phyloP scores from a whole-genome alignment of 75 land plant genomes.

The Isoetes taiwanensis region DNA sequence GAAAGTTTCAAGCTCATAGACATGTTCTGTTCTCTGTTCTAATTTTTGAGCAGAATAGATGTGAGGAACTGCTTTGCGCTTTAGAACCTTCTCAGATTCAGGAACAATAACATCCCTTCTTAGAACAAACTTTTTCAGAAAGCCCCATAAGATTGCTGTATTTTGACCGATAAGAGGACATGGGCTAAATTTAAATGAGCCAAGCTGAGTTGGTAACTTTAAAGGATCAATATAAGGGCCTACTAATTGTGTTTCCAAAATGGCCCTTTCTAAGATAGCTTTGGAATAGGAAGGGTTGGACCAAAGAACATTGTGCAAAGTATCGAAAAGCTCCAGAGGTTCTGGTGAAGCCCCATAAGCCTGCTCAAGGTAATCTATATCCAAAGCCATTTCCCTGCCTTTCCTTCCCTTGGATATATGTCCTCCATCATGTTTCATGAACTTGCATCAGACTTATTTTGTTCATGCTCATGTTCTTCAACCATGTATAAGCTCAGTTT shows the following conservation, averaged over 20 bases:
- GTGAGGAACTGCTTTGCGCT: no score
- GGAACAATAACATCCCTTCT: no score
- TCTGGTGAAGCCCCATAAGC: conserved; percentile 16
- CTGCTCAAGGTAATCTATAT: conserved; percentile 13
- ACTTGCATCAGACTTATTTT: no score
- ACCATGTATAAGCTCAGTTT: no score
- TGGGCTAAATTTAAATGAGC: conserved; percentile 3
- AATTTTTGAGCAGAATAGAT: no score
- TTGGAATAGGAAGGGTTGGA: conserved; percentile 11
- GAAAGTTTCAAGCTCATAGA: no score
- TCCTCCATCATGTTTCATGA: no score
- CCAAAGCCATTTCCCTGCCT: conserved; percentile 1
- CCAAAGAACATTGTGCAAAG: conserved; percentile 11
- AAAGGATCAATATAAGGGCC: conserved; percentile 29
- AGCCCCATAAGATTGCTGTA: conserved; percentile 25
- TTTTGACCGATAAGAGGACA: not conserved
- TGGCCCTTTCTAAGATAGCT: conserved; percentile 2
- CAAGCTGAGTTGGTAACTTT: conserved; percentile 22
- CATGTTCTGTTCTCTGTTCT: no score
- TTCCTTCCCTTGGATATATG: not conserved
- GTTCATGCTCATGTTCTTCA: no score
- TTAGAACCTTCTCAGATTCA: no score
- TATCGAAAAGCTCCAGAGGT: conserved; percentile 17
- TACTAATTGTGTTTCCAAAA: not conserved
- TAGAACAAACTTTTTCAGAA: conserved; percentile 20